A percentile compares a stretch with the other conserved stretches of the same genome.
Conservation (phyloP, 1,284 basidiomycete genomes). For the Ustilago crameri region DNA sequence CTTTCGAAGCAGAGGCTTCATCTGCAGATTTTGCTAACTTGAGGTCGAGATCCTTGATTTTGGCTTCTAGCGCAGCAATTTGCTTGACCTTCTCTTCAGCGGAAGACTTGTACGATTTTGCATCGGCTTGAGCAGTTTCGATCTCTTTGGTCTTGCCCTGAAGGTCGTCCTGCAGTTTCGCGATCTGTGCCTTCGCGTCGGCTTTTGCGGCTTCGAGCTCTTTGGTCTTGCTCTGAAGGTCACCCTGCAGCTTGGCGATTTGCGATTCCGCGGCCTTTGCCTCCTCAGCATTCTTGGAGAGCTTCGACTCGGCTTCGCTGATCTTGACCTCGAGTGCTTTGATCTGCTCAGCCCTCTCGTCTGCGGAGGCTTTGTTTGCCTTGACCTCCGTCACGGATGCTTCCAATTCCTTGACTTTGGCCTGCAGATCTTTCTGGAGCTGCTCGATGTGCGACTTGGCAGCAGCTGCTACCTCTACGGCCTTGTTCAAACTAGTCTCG, state of each 20-base stretch:
- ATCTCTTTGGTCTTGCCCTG: constrained; percentile 1
- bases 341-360: constrained; percentile 21
- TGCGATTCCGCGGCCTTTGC: constrained; percentile 11
- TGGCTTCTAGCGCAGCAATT: constrained; percentile 3
- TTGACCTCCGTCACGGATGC: constrained; percentile 13
- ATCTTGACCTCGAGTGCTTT: constrained; percentile 22
- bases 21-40: constrained; percentile 9
- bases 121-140: constrained; percentile 3
- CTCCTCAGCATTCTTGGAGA: constrained; percentile 12
- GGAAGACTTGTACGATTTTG: constrained; percentile 2
- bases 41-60: constrained; percentile 4
- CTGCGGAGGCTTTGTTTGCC: constrained; percentile 16
- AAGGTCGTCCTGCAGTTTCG: constrained; percentile 5
- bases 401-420: constrained; percentile 17
- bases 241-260: constrained; percentile 4
- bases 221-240: neutral
- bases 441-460: constrained; percentile 18
- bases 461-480: constrained; percentile 11
- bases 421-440: constrained; percentile 24
- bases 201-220: constrained; percentile 5
- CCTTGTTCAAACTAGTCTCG: constrained; percentile 19
- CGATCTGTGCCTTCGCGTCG: constrained; percentile 11
- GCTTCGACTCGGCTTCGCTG: constrained; percentile 12
- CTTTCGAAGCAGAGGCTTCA: constrained; percentile 7
- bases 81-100: constrained; percentile 5